Evolutionary conservation across 2,329 filamentous ascomycete genomes (phyloP), one percentile per base, ranked within the genome.

Genomic region (Scytalidium sp.): DNA sequence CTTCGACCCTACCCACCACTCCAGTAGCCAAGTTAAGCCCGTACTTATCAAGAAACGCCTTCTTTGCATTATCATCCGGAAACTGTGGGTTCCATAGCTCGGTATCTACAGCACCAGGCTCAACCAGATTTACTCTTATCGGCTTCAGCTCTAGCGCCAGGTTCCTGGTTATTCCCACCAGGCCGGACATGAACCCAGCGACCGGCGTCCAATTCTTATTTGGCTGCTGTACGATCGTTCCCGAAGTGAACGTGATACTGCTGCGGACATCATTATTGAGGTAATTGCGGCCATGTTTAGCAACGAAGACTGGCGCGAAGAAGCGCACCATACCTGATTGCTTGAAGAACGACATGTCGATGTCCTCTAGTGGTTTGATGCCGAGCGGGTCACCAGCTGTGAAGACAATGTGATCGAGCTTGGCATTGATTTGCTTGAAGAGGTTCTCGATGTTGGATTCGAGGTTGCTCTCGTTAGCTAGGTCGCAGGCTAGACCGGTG

Each of bases 91-190:
- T 19, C 8, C n/a, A n/a, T 13, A 41, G 40, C 20, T 41, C 40
- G n/a, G 40, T 41, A 19, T 41, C 40, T 9, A 41, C 20, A 19
- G 40, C 15, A 41, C 40, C 40, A 19, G 20, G 40, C 9, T 19
- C 9, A 19, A 41, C 40, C n/a, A 41, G 40, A 19, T 41, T 41
- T 9, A 41, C 40, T 10, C 40, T 9, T 9, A 41, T 19, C 40
- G 40, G 40, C 40, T 41, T 41, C 40, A 41, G 20, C 20, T 41
- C 40, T 19, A 41, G 17, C 40, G 40, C 40, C 40, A 41, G 20
- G 20, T 19, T 41, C 20, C 40, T 9, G 15, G 40, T 41, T 19
- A 41, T 41, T 13, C 40, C 40, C 20, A n/a, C 40, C 17, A 41
- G 20, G 8, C 15, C n/a, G 40, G 40, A n/a, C 9, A 19, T 41